Evolutionary conservation across 768 basidiomycete species (phyloP).

Genomic region (Lentinula guzmanii): DNA sequence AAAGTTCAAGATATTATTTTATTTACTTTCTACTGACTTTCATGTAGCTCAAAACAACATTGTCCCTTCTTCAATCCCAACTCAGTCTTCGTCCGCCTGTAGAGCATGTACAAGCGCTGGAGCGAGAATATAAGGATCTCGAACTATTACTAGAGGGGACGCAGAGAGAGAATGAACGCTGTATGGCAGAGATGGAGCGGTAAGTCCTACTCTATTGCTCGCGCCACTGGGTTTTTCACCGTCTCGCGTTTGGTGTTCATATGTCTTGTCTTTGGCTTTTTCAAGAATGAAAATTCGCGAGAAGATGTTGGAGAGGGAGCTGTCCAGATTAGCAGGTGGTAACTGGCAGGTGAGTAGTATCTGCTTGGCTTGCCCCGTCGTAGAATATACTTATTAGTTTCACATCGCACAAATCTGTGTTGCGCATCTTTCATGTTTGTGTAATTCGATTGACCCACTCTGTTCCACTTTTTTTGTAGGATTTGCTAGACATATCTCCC

Average conservation of each 20-base stretch:
- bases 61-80: slow-evolving; percentile 46
- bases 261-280: background rate
- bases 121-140: slow-evolving; percentile 70
- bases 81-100: slow-evolving; percentile 63
- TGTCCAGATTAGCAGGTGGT: slow-evolving; percentile 65
- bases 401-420: background rate
- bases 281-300: slow-evolving; percentile 60
- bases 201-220: slow-evolving; percentile 17
- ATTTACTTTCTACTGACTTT: background rate
- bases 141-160: slow-evolving; percentile 76
- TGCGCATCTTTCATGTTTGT: background rate
- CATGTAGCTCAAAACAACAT: slow-evolving; percentile 58
- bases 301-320: slow-evolving; percentile 68
- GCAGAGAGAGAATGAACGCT: slow-evolving; percentile 79
- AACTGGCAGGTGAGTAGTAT: slow-evolving; percentile 67
- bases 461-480: slow-evolving; percentile 9
- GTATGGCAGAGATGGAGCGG: slow-evolving; percentile 79
- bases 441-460: background rate
- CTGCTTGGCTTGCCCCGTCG: background rate
- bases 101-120: slow-evolving; percentile 57
- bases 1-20: background rate
- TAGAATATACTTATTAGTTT: too few species aligned
- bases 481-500: slow-evolving; percentile 29
- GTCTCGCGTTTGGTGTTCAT: background rate
- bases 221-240: background rate